Evolutionary conservation across 208 protist genomes (phyloP), one percentile per base, ranked within the genome.

Genomic region (Wallacemonas rigidus): DNA sequence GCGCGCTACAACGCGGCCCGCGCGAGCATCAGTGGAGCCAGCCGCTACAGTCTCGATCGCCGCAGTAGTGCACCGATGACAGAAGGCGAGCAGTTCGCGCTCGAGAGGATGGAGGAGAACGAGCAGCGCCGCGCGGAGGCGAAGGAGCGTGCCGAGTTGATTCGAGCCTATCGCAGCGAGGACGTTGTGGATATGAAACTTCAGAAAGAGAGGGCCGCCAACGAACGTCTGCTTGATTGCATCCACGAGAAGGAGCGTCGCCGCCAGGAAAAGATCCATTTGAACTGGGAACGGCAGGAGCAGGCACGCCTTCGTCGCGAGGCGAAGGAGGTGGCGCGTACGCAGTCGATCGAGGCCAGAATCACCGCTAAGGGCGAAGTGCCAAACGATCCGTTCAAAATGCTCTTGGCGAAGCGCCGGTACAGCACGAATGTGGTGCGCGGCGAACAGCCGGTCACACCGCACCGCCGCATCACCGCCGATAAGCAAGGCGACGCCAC

Each of bases 41-140:
- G 71, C 48, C 38, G 63, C 15, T 64, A 80, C 7, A 73, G 76
- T 60, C 54, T 60, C 50, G 68, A 72, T 51, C 71, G 26, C 67
- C 11, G 62, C 50, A n/a, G 41, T 35, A 56, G 50, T 43, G 17
- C 14, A 12, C n/a, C 11, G 50, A 40, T 93, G 62, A 87, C 86
- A n/a, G 79, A 82, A 35, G 81, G 67, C 2, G 85, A 93, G 75
- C 45, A 54, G 4, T 14, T 81, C 15, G 85, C 83, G 41, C 35
- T 93, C 47, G 81, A 85, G 44, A 62, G 72, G 12, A 91, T 95
- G 87, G 69, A 82, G 60, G 81, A 89, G 40, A 81, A 83, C 50
- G 90, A 92, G 51, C 50, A 58, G 35, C 82, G 80, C 38, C 90
- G 81, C 5, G 57, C 77, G 72, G 77, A 82, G 51, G 83, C 71